Conservation (phyloP, 1,284 basidiomycete species). For the Xerocomus cyaneibrunnescens region DNA sequence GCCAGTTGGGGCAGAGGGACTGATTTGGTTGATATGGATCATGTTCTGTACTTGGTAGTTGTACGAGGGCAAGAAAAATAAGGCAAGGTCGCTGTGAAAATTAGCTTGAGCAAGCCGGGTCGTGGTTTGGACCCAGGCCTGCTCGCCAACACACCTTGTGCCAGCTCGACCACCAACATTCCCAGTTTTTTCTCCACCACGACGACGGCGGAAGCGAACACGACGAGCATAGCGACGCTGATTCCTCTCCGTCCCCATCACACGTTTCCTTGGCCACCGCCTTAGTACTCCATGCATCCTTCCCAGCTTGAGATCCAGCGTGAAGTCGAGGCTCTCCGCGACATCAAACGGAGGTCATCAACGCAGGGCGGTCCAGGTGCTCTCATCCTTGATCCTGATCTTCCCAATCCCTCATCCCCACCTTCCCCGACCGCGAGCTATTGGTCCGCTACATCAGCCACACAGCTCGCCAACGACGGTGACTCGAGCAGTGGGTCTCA, state of each 20-base stretch:
- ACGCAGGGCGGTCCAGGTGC: constrained; percentile 71
- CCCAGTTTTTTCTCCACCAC: not conserved
- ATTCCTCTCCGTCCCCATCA: constrained; percentile 6
- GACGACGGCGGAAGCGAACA: constrained; percentile 1
- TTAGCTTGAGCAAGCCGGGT: not conserved
- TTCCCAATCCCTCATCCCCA: constrained; percentile 63
- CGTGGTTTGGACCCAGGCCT: constrained; percentile 6
- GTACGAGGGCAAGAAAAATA: not conserved
- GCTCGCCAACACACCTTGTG: constrained; percentile 7
- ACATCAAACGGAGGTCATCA: constrained; percentile 78
- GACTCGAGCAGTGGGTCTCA: constrained; percentile 48
- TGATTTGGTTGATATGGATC: constrained; percentile 20
- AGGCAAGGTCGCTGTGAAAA: constrained; percentile 15
- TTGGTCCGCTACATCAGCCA: constrained; percentile 43
- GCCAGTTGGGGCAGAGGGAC: constrained; percentile 16
- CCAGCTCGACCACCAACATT: not conserved
- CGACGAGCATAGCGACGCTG: constrained; percentile 11
- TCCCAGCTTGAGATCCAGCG: constrained; percentile 84
- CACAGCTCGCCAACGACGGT: constrained; percentile 37
- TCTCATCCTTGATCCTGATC: constrained; percentile 83
- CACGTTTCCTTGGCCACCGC: constrained; percentile 10
- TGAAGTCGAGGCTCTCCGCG: constrained; percentile 81
- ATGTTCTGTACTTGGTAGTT: constrained; percentile 21
- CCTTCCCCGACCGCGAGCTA: constrained; percentile 53
- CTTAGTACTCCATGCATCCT: constrained; percentile 53